These are phyloP conservation scores for Lithohypha guttulata DNA, from an alignment of 2,329 filamentous ascomycete species.

Conservation along the genomic window DNA sequence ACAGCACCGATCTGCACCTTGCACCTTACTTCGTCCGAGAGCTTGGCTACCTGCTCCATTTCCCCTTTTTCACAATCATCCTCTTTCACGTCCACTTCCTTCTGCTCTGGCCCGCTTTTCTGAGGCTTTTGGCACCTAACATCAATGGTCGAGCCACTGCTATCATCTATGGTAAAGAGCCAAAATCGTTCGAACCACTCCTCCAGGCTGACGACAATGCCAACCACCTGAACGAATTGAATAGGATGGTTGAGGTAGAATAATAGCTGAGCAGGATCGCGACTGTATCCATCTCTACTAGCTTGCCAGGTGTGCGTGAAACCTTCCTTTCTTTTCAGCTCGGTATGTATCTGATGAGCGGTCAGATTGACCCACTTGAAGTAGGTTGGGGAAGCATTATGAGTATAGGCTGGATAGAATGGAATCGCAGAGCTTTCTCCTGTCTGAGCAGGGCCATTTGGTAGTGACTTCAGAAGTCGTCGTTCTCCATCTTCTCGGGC, in stretches of 20 bases:
- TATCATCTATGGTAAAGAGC: slow-evolving; percentile 49
- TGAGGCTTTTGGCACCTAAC: slow-evolving; percentile 36
- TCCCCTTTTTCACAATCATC: slow-evolving; percentile 1
- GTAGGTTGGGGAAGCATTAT: slow-evolving; percentile 49
- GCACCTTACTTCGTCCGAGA: slow-evolving; percentile 21
- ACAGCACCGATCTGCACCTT: slow-evolving; percentile 41
- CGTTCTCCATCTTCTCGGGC: no score
- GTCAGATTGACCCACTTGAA: slow-evolving; percentile 54
- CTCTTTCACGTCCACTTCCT: background rate
- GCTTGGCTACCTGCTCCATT: slow-evolving; percentile 1
- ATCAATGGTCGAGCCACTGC: slow-evolving; percentile 49
- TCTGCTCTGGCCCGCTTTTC: slow-evolving; percentile 18
- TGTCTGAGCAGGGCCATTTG: no score
- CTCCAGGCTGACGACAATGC: slow-evolving; percentile 54
- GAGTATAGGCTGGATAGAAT: slow-evolving; percentile 51
- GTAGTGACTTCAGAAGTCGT: no score
- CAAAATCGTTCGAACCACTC: slow-evolving; percentile 21
- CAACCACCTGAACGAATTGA: slow-evolving; percentile 61
- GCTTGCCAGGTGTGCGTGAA: slow-evolving; percentile 13
- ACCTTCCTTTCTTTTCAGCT: slow-evolving; percentile 11
- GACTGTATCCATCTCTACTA: background rate
- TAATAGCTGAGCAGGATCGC: slow-evolving; percentile 38
- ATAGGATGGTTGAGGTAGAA: slow-evolving; percentile 67
- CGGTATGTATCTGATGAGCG: slow-evolving; percentile 41
- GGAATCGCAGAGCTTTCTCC: slow-evolving; percentile 15